Evolutionary conservation across 2,329 filamentous ascomycete genomes (phyloP).

Genomic region (Clonostachys rhizophaga): DNA sequence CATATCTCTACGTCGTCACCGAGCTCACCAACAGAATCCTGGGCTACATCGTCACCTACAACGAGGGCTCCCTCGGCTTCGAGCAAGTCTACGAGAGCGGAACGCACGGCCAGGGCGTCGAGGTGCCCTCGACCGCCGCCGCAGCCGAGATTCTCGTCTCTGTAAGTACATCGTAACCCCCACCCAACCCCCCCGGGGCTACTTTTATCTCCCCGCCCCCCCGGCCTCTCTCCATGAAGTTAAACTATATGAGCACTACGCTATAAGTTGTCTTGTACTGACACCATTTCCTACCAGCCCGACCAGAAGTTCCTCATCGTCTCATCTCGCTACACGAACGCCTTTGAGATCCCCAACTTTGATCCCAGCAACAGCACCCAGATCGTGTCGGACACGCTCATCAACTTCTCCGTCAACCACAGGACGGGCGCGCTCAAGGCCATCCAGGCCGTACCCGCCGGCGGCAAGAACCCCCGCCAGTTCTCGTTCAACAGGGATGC

Average conservation of each 20-base stretch:
- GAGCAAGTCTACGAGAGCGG: constrained; percentile 38
- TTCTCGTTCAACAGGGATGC: constrained; percentile 64
- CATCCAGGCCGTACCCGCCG: constrained; percentile 55
- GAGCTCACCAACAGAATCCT: constrained; percentile 56
- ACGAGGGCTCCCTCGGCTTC: constrained; percentile 33
- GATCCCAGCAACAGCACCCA: constrained; percentile 32
- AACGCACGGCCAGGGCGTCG: constrained; percentile 37
- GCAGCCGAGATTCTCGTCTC: constrained; percentile 55
- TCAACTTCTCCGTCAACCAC: constrained; percentile 53
- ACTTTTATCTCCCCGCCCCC: background rate
- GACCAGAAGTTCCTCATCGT: constrained; percentile 60
- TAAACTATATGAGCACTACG: background rate
- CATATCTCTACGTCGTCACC: constrained; percentile 54
- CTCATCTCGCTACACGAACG: constrained; percentile 61
- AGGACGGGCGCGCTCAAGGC: constrained; percentile 49
- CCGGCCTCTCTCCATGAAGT: background rate
- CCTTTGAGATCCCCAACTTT: constrained; percentile 41
- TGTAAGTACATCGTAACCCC: constrained; percentile 32
- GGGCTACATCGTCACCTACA: constrained; percentile 52
- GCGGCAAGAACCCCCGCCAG: constrained; percentile 62
- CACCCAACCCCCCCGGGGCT: background rate
- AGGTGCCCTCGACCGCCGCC: constrained; percentile 32
- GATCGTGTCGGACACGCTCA: constrained; percentile 58
- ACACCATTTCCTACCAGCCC: constrained; percentile 30
- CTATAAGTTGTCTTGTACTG: background rate